These are phyloP conservation scores for Wickerhamiella qilinensis DNA, from an alignment of 805 yeast species.

Conservation along the genomic window DNA sequence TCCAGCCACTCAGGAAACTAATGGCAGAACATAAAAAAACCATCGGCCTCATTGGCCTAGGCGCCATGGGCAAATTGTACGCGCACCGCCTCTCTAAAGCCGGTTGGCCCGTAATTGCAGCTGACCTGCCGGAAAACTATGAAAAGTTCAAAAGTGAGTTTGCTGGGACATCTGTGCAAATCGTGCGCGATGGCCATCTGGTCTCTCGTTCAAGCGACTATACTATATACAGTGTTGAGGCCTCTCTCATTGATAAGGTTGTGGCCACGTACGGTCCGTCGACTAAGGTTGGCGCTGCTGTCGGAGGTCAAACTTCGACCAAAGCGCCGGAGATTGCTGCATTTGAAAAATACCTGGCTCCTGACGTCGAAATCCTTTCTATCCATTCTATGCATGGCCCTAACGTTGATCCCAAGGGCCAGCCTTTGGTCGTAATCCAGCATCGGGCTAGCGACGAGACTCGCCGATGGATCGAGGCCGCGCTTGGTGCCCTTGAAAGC, in stretches of 20 bases:
- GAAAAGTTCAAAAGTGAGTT: constrained; percentile 29
- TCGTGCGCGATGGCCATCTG: constrained; percentile 63
- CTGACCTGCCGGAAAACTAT: constrained; percentile 58
- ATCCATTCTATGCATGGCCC: constrained; percentile 95
- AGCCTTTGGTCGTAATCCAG: constrained; percentile 74
- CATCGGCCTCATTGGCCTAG: constrained; percentile 87
- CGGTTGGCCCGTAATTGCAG: constrained; percentile 64
- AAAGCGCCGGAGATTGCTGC: constrained; percentile 81
- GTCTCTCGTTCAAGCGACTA: constrained; percentile 74
- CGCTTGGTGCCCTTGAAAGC: constrained; percentile 56
- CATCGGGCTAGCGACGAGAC: constrained; percentile 48
- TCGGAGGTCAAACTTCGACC: constrained; percentile 98
- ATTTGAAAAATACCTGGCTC: constrained; percentile 59
- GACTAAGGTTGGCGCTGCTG: constrained; percentile 72
- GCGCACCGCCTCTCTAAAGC: constrained; percentile 62
- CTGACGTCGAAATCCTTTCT: constrained; percentile 67
- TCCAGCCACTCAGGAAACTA: too few relatives aligned
- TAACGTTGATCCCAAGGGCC: constrained; percentile 71
- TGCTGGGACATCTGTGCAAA: constrained; percentile 24
- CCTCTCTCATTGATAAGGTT: constrained; percentile 61
- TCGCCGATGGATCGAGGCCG: constrained; percentile 44
- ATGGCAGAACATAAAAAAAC: too few relatives aligned
- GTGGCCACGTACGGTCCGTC: constrained; percentile 67
- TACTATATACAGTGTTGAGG: constrained; percentile 83
- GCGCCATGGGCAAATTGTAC: constrained; percentile 90